Percentiles rank a stretch among this genome's conserved stretches.
Evolutionary conservation across 352 stramenopile species (phyloP).

Genomic region (Phytophthora kernoviae): DNA sequence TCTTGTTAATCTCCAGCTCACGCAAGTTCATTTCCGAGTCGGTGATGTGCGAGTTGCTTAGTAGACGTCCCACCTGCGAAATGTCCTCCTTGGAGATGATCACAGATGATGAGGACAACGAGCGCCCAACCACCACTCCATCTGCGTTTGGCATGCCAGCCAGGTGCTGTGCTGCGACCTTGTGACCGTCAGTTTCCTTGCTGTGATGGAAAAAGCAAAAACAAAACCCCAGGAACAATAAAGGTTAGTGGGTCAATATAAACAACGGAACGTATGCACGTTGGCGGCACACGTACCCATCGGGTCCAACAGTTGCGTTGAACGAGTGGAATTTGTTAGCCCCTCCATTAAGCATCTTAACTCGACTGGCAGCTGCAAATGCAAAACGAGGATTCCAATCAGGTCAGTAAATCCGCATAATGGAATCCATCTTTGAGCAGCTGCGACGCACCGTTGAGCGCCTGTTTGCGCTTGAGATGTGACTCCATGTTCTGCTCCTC

Average conservation of each 20-base stretch:
- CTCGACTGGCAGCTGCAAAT: slow-evolving; percentile 53
- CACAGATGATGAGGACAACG: slow-evolving; percentile 71
- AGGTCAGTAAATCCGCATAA: too few species aligned
- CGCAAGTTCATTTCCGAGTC: slow-evolving; percentile 81
- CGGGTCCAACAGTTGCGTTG: slow-evolving; percentile 58
- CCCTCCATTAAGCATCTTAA: slow-evolving; percentile 70
- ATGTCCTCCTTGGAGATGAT: slow-evolving; percentile 87
- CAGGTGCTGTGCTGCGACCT: slow-evolving; percentile 37
- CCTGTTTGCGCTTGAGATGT: slow-evolving; percentile 75
- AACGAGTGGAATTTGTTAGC: slow-evolving; percentile 80
- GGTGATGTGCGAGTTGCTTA: slow-evolving; percentile 82
- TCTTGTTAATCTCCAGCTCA: slow-evolving; percentile 80
- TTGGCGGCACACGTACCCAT: slow-evolving; percentile 26
- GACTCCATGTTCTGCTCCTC: slow-evolving; percentile 69
- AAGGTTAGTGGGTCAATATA: background rate
- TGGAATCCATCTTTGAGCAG: background rate
- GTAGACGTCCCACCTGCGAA: slow-evolving; percentile 57
- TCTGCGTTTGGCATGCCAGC: slow-evolving; percentile 41
- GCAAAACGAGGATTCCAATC: slow-evolving; percentile 10
- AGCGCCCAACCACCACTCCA: slow-evolving; percentile 39
- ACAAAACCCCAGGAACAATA: background rate
- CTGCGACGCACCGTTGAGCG: slow-evolving; percentile 53
- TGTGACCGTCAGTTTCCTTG: slow-evolving; percentile 47
- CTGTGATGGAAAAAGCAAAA: slow-evolving; percentile 21
- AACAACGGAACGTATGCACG: background rate